Evolutionary conservation across 2,329 filamentous ascomycete species (phyloP).

Genomic region (Teratosphaeria viscida): DNA sequence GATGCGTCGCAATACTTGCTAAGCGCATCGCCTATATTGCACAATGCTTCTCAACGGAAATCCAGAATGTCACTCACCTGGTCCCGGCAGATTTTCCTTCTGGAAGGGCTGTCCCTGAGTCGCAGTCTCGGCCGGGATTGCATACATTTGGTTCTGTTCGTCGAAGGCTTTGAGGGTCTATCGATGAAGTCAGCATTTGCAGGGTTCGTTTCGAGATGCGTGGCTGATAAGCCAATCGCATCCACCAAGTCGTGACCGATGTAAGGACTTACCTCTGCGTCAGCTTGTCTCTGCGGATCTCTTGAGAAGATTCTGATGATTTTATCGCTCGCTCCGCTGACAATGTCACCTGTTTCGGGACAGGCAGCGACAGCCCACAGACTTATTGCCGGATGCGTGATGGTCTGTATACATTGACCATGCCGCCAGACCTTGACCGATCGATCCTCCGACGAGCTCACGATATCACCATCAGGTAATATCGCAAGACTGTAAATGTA

Average conservation of each 20-base stretch:
- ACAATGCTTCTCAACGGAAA: neutral
- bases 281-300: constrained; percentile 57
- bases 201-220: neutral
- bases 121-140: constrained; percentile 49
- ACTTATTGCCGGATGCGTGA: constrained; percentile 92
- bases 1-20: neutral
- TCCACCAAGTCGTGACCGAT: neutral
- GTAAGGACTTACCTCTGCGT: constrained; percentile 42
- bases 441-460: constrained; percentile 89
- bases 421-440: constrained; percentile 84
- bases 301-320: constrained; percentile 76
- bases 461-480: constrained; percentile 73
- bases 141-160: constrained; percentile 43
- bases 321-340: constrained; percentile 84
- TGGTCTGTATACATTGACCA: constrained; percentile 78
- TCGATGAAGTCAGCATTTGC: neutral
- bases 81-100: constrained; percentile 82
- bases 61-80: constrained; percentile 27
- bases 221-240: neutral
- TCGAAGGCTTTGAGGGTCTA: constrained; percentile 59
- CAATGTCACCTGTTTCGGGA: constrained; percentile 74
- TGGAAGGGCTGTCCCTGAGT: constrained; percentile 57
- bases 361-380: constrained; percentile 90
- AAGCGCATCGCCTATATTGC: neutral
- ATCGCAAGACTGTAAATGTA: constrained; percentile 82